A percentile compares a stretch with the other conserved stretches of the same genome.
These are phyloP conservation scores for Sporothrix protearum DNA, from an alignment of 2,329 filamentous ascomycete species.

Conservation along the genomic window DNA sequence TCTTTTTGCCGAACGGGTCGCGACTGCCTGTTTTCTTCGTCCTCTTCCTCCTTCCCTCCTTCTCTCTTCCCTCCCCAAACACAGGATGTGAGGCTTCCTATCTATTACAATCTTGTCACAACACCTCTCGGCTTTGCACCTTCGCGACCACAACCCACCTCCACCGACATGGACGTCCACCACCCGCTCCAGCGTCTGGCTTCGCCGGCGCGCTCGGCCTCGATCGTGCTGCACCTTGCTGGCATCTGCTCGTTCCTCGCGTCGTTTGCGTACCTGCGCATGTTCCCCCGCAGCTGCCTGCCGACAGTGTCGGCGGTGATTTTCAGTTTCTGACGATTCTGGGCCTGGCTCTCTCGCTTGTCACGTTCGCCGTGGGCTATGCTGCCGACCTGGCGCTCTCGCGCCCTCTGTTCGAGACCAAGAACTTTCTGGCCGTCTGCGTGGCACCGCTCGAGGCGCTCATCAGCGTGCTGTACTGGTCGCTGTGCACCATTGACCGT, in stretches of 20 bases:
- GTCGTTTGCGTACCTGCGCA: slow-evolving; percentile 51
- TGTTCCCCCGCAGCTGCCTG: slow-evolving; percentile 53
- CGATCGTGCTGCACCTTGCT: slow-evolving; percentile 57
- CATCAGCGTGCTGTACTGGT: slow-evolving; percentile 71
- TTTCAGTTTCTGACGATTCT: slow-evolving; percentile 73
- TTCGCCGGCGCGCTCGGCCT: slow-evolving; percentile 62
- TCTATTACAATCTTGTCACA: background rate
- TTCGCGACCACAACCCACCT: background rate
- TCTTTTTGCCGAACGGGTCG: background rate
- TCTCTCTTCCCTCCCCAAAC: background rate
- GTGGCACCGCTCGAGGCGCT: slow-evolving; percentile 67
- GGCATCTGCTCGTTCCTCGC: slow-evolving; percentile 53
- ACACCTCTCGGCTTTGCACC: too few species aligned
- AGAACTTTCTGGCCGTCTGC: slow-evolving; percentile 64
- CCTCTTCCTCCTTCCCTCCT: background rate
- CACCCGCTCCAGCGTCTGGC: slow-evolving; percentile 64
- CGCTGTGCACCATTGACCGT: slow-evolving; percentile 56
- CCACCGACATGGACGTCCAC: slow-evolving; percentile 36
- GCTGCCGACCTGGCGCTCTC: slow-evolving; percentile 62
- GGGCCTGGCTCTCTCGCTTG: slow-evolving; percentile 58
- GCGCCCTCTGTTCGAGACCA: slow-evolving; percentile 56
- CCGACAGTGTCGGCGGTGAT: slow-evolving; percentile 62
- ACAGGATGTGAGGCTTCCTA: background rate
- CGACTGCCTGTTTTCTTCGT: background rate
- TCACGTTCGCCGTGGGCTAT: slow-evolving; percentile 59